Conservation (phyloP, 2,329 filamentous ascomycete species). For the Xylogone sp. region DNA sequence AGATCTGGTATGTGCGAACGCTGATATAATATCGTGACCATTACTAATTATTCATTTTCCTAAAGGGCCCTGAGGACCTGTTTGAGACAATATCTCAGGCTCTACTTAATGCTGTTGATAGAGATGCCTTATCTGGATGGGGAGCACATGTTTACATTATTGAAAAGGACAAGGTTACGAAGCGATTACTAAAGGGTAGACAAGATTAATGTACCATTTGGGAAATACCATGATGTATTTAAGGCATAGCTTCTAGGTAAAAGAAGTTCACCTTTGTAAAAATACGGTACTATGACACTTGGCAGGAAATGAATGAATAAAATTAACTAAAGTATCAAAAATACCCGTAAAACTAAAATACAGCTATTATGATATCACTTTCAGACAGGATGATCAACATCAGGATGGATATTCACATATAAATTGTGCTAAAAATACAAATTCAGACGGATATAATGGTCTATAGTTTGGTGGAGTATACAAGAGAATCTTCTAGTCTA, state of each 20-base stretch:
- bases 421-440: neutral
- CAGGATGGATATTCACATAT: too few relatives aligned
- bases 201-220: slow-evolving; percentile 64
- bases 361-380: too few relatives aligned
- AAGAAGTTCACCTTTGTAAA: neutral
- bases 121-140: slow-evolving; percentile 96
- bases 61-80: slow-evolving; percentile 81
- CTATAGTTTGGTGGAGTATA: neutral
- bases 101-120: slow-evolving; percentile 90
- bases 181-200: slow-evolving; percentile 95
- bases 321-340: neutral
- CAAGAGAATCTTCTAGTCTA: neutral
- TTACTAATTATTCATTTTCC: neutral
- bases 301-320: neutral
- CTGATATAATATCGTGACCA: slow-evolving; percentile 3
- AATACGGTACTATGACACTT: neutral
- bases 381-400: too few relatives aligned
- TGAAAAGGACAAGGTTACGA: slow-evolving; percentile 99
- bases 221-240: neutral
- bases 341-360: neutral
- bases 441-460: neutral
- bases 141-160: slow-evolving; percentile 99
- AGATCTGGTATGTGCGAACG: slow-evolving; percentile 68
- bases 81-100: slow-evolving; percentile 99
- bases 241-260: neutral